These are phyloP conservation scores for Nidularia sp. DNA, from an alignment of 768 basidiomycete species.

Conservation along the genomic window DNA sequence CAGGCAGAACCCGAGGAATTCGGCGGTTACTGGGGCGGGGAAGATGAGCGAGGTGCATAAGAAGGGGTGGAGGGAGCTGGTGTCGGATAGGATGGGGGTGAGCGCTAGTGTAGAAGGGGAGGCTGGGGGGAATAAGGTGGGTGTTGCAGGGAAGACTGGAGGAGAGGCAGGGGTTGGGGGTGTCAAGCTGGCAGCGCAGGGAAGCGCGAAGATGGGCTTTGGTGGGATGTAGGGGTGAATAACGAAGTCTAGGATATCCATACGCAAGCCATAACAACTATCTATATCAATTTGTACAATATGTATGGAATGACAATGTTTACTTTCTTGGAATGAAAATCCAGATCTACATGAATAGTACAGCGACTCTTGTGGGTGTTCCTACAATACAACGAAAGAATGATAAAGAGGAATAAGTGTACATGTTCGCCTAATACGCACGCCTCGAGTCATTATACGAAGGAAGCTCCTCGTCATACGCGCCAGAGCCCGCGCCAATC, in stretches of 20 bases:
- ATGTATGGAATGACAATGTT: too few relatives aligned
- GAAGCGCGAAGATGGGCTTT: too few relatives aligned
- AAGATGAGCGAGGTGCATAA: background rate
- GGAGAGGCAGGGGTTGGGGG: background rate
- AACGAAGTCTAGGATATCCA: too few relatives aligned
- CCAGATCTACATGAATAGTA: too few relatives aligned
- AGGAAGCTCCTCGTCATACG: conserved; percentile 42
- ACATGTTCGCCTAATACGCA: background rate
- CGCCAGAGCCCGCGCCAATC: conserved; percentile 20
- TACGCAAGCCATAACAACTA: too few relatives aligned
- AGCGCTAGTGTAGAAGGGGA: background rate
- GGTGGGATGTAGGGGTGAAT: too few relatives aligned
- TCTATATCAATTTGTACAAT: too few relatives aligned
- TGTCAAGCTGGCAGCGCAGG: too few relatives aligned
- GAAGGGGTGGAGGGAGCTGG: background rate
- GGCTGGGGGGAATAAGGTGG: background rate
- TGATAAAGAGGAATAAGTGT: background rate
- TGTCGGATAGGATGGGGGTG: background rate
- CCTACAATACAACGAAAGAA: background rate
- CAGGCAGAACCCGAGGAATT: background rate
- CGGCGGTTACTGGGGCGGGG: background rate
- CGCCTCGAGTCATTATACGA: conserved; percentile 18
- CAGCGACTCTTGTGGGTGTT: background rate
- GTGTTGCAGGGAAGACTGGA: background rate
- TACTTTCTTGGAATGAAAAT: too few relatives aligned